Percentiles rank a stretch among this genome's conserved stretches.
phyloP scores from a whole-genome alignment of 2,329 filamentous ascomycete species.

The Decorospora gaudefroyi region DNA sequence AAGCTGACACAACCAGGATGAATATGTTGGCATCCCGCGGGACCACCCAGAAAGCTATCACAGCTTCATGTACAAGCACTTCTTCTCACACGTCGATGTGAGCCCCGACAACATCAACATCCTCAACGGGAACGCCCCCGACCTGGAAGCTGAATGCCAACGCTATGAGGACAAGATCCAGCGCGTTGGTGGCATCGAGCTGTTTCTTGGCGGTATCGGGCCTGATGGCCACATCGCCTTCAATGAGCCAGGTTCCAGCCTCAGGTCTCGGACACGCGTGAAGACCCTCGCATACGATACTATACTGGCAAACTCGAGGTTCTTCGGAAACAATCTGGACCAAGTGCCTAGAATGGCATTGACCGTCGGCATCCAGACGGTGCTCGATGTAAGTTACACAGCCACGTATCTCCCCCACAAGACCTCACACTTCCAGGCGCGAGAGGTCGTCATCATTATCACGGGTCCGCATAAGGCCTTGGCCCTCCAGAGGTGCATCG shows the following conservation, averaged over 20 bases:
- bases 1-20: conserved; percentile 62
- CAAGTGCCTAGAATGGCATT: conserved; percentile 80
- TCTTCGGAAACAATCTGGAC: conserved; percentile 75
- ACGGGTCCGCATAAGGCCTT: conserved; percentile 79
- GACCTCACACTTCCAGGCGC: conserved; percentile 53
- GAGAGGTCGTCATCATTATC: conserved; percentile 82
- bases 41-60: conserved; percentile 87
- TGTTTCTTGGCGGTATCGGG: conserved; percentile 83
- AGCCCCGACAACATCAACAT: conserved; percentile 82
- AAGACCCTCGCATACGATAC: conserved; percentile 89
- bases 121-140: conserved; percentile 76
- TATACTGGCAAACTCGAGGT: conserved; percentile 81
- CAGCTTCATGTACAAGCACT: conserved; percentile 91
- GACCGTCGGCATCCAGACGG: conserved; percentile 82
- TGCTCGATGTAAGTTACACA: conserved; percentile 63
- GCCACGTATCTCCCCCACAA: conserved; percentile 9
- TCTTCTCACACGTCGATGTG: conserved; percentile 85
- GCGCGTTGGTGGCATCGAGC: conserved; percentile 75
- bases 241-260: conserved; percentile 82
- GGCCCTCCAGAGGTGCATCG: conserved; percentile 78
- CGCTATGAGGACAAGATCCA: conserved; percentile 80
- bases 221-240: conserved; percentile 89
- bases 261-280: conserved; percentile 77
- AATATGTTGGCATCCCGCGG: conserved; percentile 81
- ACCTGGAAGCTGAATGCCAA: conserved; percentile 75